phyloP scores from a whole-genome alignment of 371 early-diverging fungal species.

The Paraphysoderma sedebokerense region DNA sequence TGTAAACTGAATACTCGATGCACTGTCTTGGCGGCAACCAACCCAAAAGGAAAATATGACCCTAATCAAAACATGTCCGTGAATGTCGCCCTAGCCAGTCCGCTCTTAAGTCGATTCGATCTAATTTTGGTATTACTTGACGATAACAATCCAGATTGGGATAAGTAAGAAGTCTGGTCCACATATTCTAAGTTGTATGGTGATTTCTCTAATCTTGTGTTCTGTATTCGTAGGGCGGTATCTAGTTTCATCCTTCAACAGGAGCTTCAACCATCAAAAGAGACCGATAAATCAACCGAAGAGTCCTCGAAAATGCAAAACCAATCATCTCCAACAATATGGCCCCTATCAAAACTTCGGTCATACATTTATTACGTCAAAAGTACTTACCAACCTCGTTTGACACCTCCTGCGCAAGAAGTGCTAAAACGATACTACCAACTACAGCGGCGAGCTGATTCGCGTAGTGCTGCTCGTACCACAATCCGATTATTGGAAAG shows the following conservation, averaged over 20 bases:
- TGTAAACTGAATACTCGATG: slow-evolving; percentile 62
- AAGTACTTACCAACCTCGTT: slow-evolving; percentile 21
- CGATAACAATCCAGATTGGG: slow-evolving; percentile 37
- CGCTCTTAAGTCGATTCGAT: slow-evolving; percentile 65
- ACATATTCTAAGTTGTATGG: no score
- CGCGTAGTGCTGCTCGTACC: slow-evolving; percentile 45
- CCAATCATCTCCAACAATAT: no score
- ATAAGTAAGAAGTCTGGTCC: slow-evolving; percentile 25
- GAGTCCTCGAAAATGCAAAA: no score
- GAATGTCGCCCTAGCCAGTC: slow-evolving; percentile 42
- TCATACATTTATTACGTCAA: slow-evolving; percentile 38
- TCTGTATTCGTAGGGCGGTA: slow-evolving; percentile 9
- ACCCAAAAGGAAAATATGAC: slow-evolving; percentile 53
- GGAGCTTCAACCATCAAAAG: slow-evolving; percentile 4
- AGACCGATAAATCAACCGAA: background rate
- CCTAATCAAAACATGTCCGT: slow-evolving; percentile 27
- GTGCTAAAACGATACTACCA: slow-evolving; percentile 49
- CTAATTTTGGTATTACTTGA: slow-evolving; percentile 55
- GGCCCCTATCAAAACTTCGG: slow-evolving; percentile 34
- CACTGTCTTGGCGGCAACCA: slow-evolving; percentile 58
- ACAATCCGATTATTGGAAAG: slow-evolving; percentile 70
- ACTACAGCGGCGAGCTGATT: slow-evolving; percentile 37
- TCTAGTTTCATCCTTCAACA: slow-evolving; percentile 28
- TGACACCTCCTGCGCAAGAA: slow-evolving; percentile 31
- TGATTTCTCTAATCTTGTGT: no score